These are phyloP conservation scores for Phytophthora kernoviae DNA, from an alignment of 352 stramenopile species.

Conservation along the genomic window DNA sequence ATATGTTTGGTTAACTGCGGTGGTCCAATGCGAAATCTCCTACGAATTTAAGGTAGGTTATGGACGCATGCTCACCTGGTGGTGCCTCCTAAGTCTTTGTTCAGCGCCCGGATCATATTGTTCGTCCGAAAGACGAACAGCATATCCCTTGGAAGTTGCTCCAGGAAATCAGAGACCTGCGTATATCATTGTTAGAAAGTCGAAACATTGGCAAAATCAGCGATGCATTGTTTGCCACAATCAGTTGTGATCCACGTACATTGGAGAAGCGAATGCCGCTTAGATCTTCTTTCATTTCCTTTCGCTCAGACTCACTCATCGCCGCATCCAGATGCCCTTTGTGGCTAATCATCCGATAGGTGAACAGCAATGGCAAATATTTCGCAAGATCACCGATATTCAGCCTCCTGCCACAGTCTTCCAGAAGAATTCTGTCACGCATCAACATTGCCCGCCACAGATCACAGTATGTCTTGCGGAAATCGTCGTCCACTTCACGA, in stretches of 20 bases:
- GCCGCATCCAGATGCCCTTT: conserved; percentile 58
- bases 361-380: conserved; percentile 88
- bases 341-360: conserved; percentile 78
- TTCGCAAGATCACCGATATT: conserved; percentile 66
- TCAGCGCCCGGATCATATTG: conserved; percentile 91
- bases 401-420: conserved; percentile 57
- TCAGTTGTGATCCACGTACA: conserved; percentile 39
- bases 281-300: conserved; percentile 62
- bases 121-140: conserved; percentile 92
- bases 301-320: conserved; percentile 74
- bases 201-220: not conserved
- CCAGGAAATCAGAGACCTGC: conserved; percentile 81
- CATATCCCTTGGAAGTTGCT: conserved; percentile 90
- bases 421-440: conserved; percentile 80
- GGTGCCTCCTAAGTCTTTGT: conserved; percentile 87
- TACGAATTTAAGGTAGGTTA: not conserved
- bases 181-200: conserved; percentile 9
- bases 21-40: not conserved
- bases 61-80: conserved; percentile 42
- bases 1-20: conserved; percentile 6
- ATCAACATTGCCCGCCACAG: conserved; percentile 96
- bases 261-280: conserved; percentile 69
- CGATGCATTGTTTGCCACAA: not conserved
- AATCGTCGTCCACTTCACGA: conserved; percentile 91
- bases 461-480: conserved; percentile 94